These are phyloP conservation scores for Candida pini DNA, from an alignment of 805 yeast species.

Conservation along the genomic window DNA sequence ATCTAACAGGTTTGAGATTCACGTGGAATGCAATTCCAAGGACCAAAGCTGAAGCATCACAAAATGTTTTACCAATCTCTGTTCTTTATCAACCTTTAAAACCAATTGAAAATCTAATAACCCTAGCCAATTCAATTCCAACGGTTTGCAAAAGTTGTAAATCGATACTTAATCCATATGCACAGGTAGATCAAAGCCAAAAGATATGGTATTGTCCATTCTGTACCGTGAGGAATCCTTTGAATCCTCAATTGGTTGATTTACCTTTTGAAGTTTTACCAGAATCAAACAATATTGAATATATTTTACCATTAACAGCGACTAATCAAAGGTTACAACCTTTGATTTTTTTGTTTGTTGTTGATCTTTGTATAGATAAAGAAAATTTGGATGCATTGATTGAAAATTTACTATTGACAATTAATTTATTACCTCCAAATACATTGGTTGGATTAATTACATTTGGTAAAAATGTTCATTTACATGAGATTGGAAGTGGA, in stretches of 20 bases:
- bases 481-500: conserved; percentile 45
- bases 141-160: conserved; percentile 51
- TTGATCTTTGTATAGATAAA: conserved; percentile 49
- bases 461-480: conserved; percentile 54
- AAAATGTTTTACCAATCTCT: conserved; percentile 51
- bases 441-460: conserved; percentile 53
- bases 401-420: conserved; percentile 41
- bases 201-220: conserved; percentile 51
- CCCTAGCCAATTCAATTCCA: conserved; percentile 34
- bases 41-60: conserved; percentile 44
- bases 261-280: conserved; percentile 34
- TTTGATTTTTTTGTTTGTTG: conserved; percentile 46
- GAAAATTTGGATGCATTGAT: conserved; percentile 48
- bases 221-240: conserved; percentile 43
- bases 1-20: conserved; percentile 65
- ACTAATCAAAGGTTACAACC: conserved; percentile 25
- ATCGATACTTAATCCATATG: conserved; percentile 49
- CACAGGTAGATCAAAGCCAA: conserved; percentile 28
- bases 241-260: conserved; percentile 24
- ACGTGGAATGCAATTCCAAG: conserved; percentile 66
- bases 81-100: conserved; percentile 56
- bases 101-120: conserved; percentile 29
- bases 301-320: conserved; percentile 26
- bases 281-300: conserved; percentile 47
- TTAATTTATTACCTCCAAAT: conserved; percentile 43